phyloP scores from a whole-genome alignment of 257 asterid species.

The Fraxinus americana region DNA sequence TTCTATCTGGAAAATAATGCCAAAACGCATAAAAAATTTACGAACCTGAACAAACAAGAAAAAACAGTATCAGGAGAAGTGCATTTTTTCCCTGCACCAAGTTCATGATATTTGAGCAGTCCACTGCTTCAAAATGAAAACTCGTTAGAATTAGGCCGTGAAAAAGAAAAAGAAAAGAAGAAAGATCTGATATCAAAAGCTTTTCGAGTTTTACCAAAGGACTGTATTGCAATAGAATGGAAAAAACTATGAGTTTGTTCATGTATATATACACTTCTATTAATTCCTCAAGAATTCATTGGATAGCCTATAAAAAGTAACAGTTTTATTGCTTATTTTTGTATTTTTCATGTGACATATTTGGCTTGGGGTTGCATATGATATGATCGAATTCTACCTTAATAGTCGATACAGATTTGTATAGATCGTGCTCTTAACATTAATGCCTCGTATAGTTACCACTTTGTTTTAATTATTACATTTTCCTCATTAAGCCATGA shows the following conservation, averaged over 20 bases:
- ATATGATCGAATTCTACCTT: background rate
- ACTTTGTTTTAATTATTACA: background rate
- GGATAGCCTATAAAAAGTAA: background rate
- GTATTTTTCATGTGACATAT: background rate
- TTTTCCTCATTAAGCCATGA: background rate
- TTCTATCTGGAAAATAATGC: background rate
- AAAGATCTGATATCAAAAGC: background rate
- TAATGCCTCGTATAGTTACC: background rate
- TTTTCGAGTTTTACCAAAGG: background rate
- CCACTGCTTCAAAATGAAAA: background rate
- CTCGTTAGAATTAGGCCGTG: background rate
- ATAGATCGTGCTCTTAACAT: background rate
- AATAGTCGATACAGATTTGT: background rate
- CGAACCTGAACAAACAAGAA: constrained; percentile 26
- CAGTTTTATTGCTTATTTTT: background rate
- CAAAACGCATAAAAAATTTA: background rate
- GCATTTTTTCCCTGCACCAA: background rate
- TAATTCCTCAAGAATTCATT: background rate
- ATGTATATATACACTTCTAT: background rate
- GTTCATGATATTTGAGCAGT: background rate
- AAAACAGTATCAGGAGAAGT: constrained; percentile 16
- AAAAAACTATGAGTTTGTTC: background rate
- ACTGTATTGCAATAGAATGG: background rate
- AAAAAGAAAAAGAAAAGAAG: background rate
- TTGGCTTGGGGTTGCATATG: background rate